Percentiles rank a stretch among this genome's conserved stretches.
phyloP scores from a whole-genome alignment of 306 rosid species.

The Astragalus membranaceus region DNA sequence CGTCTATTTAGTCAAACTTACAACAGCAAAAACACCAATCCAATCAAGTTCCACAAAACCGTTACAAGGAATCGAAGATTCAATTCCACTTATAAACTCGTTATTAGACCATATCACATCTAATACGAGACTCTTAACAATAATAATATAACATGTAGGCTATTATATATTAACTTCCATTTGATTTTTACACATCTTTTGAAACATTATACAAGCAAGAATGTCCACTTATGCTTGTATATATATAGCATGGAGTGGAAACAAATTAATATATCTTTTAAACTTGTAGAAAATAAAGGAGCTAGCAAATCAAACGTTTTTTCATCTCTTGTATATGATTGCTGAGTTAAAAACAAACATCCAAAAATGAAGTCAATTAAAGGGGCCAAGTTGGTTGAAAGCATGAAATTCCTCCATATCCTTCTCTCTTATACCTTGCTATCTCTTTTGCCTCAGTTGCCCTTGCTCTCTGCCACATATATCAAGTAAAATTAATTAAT shows the following conservation, averaged over 20 bases:
- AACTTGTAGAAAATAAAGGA: constrained; percentile 21
- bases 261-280: constrained; percentile 32
- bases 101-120: too few relatives aligned
- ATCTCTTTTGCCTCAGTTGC: constrained; percentile 70
- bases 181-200: constrained; percentile 23
- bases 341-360: constrained; percentile 27
- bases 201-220: constrained; percentile 54
- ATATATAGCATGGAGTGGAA: constrained; percentile 32
- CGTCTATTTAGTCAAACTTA: neutral
- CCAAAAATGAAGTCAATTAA: constrained; percentile 63
- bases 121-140: too few relatives aligned
- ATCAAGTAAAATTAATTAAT: constrained; percentile 6
- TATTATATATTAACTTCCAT: constrained; percentile 41
- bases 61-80: too few relatives aligned
- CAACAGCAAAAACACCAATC: neutral
- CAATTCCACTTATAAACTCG: too few relatives aligned
- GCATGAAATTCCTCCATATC: constrained; percentile 55
- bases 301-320: neutral
- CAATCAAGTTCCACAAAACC: neutral
- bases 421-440: constrained; percentile 57
- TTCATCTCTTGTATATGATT: constrained; percentile 38
- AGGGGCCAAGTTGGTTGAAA: constrained; percentile 72
- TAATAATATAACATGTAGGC: neutral
- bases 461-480: constrained; percentile 56
- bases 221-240: constrained; percentile 34